Conservation (phyloP, 2,329 filamentous ascomycete species). For the Penicillium paneum region DNA sequence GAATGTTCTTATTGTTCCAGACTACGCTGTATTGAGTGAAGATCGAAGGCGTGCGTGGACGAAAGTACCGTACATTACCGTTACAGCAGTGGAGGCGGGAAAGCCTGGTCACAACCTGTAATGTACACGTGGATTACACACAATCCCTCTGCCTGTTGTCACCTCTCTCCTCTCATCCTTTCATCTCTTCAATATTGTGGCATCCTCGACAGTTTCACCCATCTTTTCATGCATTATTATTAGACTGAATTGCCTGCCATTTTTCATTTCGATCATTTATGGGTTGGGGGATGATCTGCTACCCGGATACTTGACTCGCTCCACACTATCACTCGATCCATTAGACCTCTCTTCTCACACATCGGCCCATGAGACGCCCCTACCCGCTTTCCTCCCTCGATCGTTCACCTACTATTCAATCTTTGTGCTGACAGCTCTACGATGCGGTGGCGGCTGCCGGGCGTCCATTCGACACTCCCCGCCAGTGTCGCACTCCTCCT, state of each 20-base stretch:
- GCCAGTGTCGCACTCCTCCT: conserved; percentile 59
- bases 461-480: conserved; percentile 54
- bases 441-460: conserved; percentile 65
- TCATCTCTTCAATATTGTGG: conserved; percentile 1
- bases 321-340: conserved; percentile 14
- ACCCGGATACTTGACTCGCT: conserved; percentile 21
- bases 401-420: not conserved
- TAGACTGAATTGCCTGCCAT: not conserved
- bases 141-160: conserved; percentile 7
- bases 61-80: conserved; percentile 1
- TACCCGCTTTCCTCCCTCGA: not conserved
- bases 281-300: conserved; percentile 25
- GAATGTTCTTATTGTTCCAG: conserved; percentile 2
- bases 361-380: conserved; percentile 10
- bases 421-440: conserved; percentile 40
- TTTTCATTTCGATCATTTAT: not conserved
- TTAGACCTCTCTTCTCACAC: not conserved
- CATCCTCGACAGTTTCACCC: conserved; percentile 1
- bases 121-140: conserved; percentile 20
- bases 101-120: conserved; percentile 4
- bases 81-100: not conserved
- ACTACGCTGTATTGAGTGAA: not conserved
- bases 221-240: not conserved
- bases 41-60: not conserved
- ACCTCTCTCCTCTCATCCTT: not conserved